Percentiles rank a stretch among this genome's conserved stretches.
These are phyloP conservation scores for Sarocladium brachiariae DNA, from an alignment of 2,329 filamentous ascomycete species.

Conservation along the genomic window DNA sequence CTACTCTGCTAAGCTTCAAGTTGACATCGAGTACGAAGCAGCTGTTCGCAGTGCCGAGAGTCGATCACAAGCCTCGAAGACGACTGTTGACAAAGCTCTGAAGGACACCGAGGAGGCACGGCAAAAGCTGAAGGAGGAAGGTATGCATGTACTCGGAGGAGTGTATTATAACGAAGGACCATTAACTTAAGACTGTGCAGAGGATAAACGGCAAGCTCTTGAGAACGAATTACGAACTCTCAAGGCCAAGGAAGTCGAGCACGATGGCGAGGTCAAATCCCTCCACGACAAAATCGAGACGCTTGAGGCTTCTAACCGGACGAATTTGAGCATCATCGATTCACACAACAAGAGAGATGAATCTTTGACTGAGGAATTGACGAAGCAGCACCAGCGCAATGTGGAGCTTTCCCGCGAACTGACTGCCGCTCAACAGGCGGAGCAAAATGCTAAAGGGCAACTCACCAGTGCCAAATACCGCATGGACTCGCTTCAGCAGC, in stretches of 20 bases:
- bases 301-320: conserved; percentile 86
- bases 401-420: conserved; percentile 79
- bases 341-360: conserved; percentile 84
- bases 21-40: conserved; percentile 91
- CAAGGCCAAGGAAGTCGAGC: conserved; percentile 67
- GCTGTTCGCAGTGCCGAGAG: conserved; percentile 77
- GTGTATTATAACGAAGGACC: no score
- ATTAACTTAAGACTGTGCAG: conserved; percentile 34
- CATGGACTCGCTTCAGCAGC: conserved; percentile 83
- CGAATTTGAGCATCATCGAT: conserved; percentile 82
- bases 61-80: conserved; percentile 74
- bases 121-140: conserved; percentile 74
- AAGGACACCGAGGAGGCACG: conserved; percentile 78
- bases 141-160: no score
- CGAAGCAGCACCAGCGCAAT: conserved; percentile 82
- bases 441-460: conserved; percentile 74
- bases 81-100: conserved; percentile 72
- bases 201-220: conserved; percentile 66
- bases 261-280: conserved; percentile 66
- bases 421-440: conserved; percentile 70
- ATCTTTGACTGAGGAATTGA: conserved; percentile 76
- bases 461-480: conserved; percentile 80
- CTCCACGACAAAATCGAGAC: conserved; percentile 78
- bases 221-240: conserved; percentile 77
- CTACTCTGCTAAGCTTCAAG: conserved; percentile 78